Evolutionary conservation across 2,329 filamentous ascomycete genomes (phyloP), one percentile per base, ranked within the genome.

Genomic region (Talaromyces piceae): DNA sequence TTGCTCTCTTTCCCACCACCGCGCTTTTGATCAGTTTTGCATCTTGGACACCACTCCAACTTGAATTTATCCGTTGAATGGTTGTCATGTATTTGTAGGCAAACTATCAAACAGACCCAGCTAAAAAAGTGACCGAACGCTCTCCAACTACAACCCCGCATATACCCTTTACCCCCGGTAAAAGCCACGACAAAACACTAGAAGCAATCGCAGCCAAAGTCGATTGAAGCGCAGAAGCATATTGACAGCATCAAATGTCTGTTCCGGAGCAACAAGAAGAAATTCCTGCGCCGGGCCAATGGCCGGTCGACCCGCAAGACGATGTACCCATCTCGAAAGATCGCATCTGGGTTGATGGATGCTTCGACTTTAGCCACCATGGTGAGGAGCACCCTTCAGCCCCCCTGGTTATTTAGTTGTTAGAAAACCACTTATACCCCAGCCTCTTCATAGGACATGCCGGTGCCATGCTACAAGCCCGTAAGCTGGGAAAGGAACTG

Each of bases 321-420:
- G 78, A 82, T 62, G 65, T 79, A 39, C 65, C 73, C 2, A 74
- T 84, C 44, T 73, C 71, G 23, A 77, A 85, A 52, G 83, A 87
- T 61, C 84, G 91, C 59, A 88, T 98, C 63, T 98, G 94, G 94
- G 87, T 98, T 23, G 93, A 98, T 68, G 93, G 93, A 56, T 98
- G 93, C 77, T 98, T 96, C 74, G 93, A 98, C 75, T 98, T 98
- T 73, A 94, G 91, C 73, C 93, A 98, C 69, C 93, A 97, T 68
- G 93, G 88, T 89, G 70, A 59, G 73, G 41, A 41, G 31, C 22
- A n/a, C 41, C 47, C 22, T 23, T 31, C 13, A 20, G 39, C 22
- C n/a, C n/a, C n/a, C n/a, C 41, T 48, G 31, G 22, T 47, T 48
- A 31, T 22, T 22, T 28, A 27, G 39, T 26, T 23, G 49, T 46